Conservation (phyloP, 441 rosid genomes). For the Populus hybrid region DNA sequence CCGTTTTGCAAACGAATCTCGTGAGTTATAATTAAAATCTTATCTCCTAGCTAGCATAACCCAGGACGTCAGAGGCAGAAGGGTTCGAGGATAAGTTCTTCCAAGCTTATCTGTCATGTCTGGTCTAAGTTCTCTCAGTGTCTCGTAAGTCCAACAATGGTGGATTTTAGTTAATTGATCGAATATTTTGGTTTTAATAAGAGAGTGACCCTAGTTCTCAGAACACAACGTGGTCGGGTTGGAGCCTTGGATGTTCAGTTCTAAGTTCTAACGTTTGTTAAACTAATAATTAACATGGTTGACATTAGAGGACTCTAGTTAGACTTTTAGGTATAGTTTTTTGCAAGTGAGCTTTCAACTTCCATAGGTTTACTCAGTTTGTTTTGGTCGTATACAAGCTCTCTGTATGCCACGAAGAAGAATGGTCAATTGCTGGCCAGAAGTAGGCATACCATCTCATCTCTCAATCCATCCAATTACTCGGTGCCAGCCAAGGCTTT, state of each 20-base stretch:
- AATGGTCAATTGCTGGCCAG: neutral
- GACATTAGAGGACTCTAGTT: neutral
- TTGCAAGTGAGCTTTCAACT: too few species aligned
- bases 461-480: neutral
- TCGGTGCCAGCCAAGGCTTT: neutral
- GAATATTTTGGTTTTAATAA: neutral
- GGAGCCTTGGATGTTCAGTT: neutral
- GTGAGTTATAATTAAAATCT: neutral
- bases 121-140: neutral
- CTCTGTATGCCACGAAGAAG: neutral
- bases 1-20: neutral
- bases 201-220: neutral
- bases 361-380: neutral
- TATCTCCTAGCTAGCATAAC: neutral
- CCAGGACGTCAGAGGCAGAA: neutral
- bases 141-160: neutral
- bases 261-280: neutral
- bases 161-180: neutral
- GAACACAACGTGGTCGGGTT: neutral
- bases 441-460: neutral
- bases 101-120: constrained; percentile 16
- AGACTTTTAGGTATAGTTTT: neutral
- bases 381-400: too few species aligned
- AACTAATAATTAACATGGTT: neutral
- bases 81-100: neutral